Evolutionary conservation across 164 flowering plant species (phyloP).

Genomic region (Nymphaea colorata): DNA sequence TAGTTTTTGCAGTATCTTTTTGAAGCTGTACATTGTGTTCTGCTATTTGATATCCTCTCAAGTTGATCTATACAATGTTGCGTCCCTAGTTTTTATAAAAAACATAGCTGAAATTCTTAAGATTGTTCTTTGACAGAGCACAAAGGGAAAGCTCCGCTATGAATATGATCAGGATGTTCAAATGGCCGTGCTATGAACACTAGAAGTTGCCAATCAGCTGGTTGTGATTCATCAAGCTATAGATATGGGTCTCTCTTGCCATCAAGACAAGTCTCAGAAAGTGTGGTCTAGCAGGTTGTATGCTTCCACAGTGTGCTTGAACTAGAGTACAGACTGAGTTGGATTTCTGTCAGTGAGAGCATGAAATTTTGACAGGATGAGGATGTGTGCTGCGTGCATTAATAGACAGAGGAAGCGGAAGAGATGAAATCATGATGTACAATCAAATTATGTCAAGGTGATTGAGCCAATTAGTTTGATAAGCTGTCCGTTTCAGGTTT

Average conservation of each 20-base stretch:
- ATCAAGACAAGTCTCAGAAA: conserved; percentile 18
- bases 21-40: neutral
- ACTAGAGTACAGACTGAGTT: conserved; percentile 22
- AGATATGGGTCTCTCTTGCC: conserved; percentile 8
- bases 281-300: conserved; percentile 28
- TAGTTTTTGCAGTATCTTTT: neutral
- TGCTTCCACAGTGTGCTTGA: conserved; percentile 31
- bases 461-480: conserved; percentile 17
- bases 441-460: conserved; percentile 9
- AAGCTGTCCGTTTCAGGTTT: neutral
- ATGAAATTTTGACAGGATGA: conserved; percentile 1
- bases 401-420: conserved; percentile 1
- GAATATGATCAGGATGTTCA: conserved; percentile 15
- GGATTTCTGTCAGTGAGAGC: conserved; percentile 10
- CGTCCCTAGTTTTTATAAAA: neutral
- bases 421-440: conserved; percentile 2
- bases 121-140: conserved; percentile 15
- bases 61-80: neutral
- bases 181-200: conserved; percentile 16
- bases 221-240: neutral
- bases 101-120: conserved; percentile 5
- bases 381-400: conserved; percentile 1
- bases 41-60: neutral
- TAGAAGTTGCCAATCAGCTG: conserved; percentile 17
- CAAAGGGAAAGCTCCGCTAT: conserved; percentile 15